Conservation (phyloP, 2,329 filamentous ascomycete genomes). For the Fusarium praegraminearum region DNA sequence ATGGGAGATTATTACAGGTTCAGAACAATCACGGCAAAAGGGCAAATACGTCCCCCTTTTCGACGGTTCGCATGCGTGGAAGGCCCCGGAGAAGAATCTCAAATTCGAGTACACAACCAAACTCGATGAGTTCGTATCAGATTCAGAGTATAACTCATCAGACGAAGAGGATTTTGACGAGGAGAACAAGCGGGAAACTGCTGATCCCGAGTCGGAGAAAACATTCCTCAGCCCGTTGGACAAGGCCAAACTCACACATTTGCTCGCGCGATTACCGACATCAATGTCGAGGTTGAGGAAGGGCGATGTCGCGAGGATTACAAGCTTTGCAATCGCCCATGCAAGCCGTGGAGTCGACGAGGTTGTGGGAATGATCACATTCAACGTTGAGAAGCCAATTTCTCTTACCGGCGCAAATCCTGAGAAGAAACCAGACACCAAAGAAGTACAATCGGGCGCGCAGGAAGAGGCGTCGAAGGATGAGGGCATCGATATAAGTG, state of each 20-base stretch:
- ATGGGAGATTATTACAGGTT: slow-evolving; percentile 85
- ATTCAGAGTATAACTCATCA: slow-evolving; percentile 87
- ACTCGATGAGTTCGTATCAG: slow-evolving; percentile 83
- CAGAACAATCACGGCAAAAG: slow-evolving; percentile 59
- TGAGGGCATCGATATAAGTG: slow-evolving; percentile 71
- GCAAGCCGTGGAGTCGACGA: slow-evolving; percentile 88
- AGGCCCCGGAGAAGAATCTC: slow-evolving; percentile 77
- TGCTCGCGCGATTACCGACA: slow-evolving; percentile 85
- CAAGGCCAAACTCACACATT: slow-evolving; percentile 84
- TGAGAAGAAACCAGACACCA: slow-evolving; percentile 57
- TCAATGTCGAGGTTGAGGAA: slow-evolving; percentile 79
- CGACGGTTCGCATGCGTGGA: slow-evolving; percentile 82
- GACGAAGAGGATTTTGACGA: slow-evolving; percentile 82
- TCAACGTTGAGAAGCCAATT: slow-evolving; percentile 84
- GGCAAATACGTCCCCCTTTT: slow-evolving; percentile 75
- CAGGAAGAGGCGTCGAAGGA: slow-evolving; percentile 56
- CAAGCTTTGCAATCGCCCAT: slow-evolving; percentile 89
- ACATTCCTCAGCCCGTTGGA: slow-evolving; percentile 84
- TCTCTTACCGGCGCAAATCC: slow-evolving; percentile 78
- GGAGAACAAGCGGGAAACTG: slow-evolving; percentile 64
- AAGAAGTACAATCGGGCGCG: slow-evolving; percentile 45
- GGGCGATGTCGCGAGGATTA: slow-evolving; percentile 87
- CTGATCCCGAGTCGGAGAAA: slow-evolving; percentile 61
- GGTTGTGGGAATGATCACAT: slow-evolving; percentile 87
- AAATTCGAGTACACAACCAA: slow-evolving; percentile 83